These are phyloP conservation scores for Solanum chmielewskii DNA, from an alignment of 257 asterid genomes.

Conservation along the genomic window DNA sequence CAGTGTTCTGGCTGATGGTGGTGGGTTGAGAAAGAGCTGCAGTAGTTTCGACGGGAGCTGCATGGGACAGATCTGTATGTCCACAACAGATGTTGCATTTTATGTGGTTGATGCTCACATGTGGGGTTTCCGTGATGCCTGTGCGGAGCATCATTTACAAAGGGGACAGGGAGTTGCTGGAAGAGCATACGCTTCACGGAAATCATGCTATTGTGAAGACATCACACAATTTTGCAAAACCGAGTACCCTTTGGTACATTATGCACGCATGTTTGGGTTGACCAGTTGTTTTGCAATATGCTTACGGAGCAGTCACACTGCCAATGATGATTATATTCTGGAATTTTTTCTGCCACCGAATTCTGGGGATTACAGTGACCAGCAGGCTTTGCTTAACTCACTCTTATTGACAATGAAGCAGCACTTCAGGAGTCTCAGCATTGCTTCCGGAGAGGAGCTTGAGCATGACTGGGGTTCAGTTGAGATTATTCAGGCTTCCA, in stretches of 20 bases:
- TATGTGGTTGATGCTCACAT: constrained; percentile 7
- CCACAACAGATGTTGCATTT: constrained; percentile 2
- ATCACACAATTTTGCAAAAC: constrained; percentile 7
- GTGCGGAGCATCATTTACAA: constrained; percentile 8
- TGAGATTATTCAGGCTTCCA: constrained; percentile 48
- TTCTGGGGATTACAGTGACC: constrained; percentile 25
- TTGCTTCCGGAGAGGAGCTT: constrained; percentile 72
- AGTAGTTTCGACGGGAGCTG: constrained; percentile 5
- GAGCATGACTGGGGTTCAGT: constrained; percentile 58
- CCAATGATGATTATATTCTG: background rate
- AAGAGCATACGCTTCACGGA: constrained; percentile 3
- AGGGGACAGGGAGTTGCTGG: constrained; percentile 16
- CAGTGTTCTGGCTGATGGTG: background rate
- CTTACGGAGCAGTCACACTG: background rate
- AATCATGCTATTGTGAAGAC: constrained; percentile 4
- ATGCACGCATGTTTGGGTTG: constrained; percentile 10
- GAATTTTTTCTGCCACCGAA: constrained; percentile 15
- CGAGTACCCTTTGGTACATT: constrained; percentile 17
- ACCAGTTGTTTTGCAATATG: constrained; percentile 5
- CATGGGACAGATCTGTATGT: constrained; percentile 1
- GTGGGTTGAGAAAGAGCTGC: constrained; percentile 4
- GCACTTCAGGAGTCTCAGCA: constrained; percentile 65
- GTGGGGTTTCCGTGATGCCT: constrained; percentile 13
- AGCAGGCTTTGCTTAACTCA: constrained; percentile 47
- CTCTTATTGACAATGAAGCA: constrained; percentile 61